Conservation (phyloP, 2,329 filamentous ascomycete species). For the Bisporella sp. region DNA sequence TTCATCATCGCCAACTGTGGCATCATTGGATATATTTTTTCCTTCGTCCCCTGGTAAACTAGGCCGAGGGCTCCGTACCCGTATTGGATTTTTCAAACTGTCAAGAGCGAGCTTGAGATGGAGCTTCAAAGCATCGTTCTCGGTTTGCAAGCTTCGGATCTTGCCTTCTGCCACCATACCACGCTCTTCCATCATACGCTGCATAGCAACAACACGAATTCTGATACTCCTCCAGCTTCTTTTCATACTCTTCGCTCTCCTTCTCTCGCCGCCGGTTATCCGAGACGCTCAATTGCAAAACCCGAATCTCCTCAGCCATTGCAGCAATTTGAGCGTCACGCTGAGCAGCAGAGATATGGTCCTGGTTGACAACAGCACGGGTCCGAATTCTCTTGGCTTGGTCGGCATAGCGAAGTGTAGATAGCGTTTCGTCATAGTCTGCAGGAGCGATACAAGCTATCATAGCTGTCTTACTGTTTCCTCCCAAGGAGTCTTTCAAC, state of each 20-base stretch:
- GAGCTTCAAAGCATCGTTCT: conserved; percentile 83
- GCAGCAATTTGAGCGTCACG: conserved; percentile 88
- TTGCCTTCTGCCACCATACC: conserved; percentile 87
- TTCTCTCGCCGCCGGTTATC: conserved; percentile 63
- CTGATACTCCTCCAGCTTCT: conserved; percentile 91
- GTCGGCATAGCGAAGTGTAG: conserved; percentile 92
- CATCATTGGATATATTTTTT: conserved; percentile 8
- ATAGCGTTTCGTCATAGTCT: conserved; percentile 96
- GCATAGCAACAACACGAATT: conserved; percentile 81
- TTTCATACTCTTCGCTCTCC: conserved; percentile 62
- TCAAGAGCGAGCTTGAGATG: conserved; percentile 83
- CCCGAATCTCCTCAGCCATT: conserved; percentile 92
- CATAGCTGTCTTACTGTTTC: conserved; percentile 98
- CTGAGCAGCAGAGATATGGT: conserved; percentile 85
- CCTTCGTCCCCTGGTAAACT: conserved; percentile 15
- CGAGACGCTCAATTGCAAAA: conserved; percentile 68
- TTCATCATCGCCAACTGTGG: conserved; percentile 15
- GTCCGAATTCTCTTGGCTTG: conserved; percentile 97
- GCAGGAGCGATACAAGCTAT: conserved; percentile 94
- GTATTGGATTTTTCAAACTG: conserved; percentile 85
- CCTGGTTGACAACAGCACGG: conserved; percentile 90
- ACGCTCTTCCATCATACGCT: conserved; percentile 92
- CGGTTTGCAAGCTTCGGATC: conserved; percentile 79
- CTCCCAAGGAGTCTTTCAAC: conserved; percentile 89
- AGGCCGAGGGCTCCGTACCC: conserved; percentile 34